Percentiles rank a stretch among this genome's conserved stretches.
Evolutionary conservation across 2,329 filamentous ascomycete genomes (phyloP).

Genomic region (Helminthosporium solani): DNA sequence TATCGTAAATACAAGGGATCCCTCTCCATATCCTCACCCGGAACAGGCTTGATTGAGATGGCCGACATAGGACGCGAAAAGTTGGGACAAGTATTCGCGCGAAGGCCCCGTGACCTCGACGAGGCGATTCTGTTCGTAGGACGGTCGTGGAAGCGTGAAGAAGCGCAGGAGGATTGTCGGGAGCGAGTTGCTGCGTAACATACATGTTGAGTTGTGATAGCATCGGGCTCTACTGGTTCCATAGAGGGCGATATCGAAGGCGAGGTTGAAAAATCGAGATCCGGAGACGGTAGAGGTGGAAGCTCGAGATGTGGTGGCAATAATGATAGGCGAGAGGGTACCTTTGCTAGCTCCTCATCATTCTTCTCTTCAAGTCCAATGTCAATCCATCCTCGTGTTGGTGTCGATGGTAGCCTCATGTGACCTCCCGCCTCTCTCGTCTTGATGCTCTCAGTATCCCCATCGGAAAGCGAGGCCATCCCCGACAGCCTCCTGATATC

Average conservation of each 20-base stretch:
- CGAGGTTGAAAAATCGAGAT: neutral
- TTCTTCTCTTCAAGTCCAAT: constrained; percentile 1
- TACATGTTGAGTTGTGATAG: neutral
- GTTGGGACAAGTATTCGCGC: constrained; percentile 27
- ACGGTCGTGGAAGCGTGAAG: constrained; percentile 25
- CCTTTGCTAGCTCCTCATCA: constrained; percentile 2
- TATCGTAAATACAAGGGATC: constrained; percentile 21
- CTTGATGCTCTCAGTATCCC: neutral
- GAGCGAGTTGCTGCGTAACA: constrained; percentile 1
- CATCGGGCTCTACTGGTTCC: constrained; percentile 2
- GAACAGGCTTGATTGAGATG: constrained; percentile 17
- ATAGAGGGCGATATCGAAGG: neutral
- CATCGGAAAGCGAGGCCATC: neutral
- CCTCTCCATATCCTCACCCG: constrained; percentile 26
- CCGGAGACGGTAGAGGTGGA: neutral
- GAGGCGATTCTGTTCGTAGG: constrained; percentile 32
- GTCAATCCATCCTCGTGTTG: constrained; percentile 3
- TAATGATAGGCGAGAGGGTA: constrained; percentile 1
- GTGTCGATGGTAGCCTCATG: neutral
- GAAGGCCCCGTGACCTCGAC: constrained; percentile 27
- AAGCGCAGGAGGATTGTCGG: constrained; percentile 28
- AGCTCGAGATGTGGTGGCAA: neutral
- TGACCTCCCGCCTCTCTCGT: neutral
- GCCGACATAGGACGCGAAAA: constrained; percentile 24
- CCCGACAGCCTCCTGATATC: constrained; percentile 6